Percentiles rank a stretch among this genome's conserved stretches.
Evolutionary conservation across 768 basidiomycete genomes (phyloP).

Genomic region (Porphyrellus cyaneotinctus): DNA sequence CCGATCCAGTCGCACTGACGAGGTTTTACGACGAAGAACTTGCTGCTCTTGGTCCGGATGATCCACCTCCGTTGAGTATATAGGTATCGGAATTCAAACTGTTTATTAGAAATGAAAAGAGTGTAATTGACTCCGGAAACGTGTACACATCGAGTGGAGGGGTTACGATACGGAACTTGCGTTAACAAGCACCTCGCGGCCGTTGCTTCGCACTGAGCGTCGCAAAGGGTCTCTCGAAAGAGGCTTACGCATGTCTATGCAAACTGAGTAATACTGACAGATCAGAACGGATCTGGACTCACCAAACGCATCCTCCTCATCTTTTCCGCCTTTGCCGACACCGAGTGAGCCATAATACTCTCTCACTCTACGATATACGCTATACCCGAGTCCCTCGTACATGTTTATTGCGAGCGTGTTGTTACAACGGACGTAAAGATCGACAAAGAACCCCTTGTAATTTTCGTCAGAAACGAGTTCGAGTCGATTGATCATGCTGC

Average conservation of each 20-base stretch:
- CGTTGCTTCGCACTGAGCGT: slow-evolving; percentile 67
- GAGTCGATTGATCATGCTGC: slow-evolving; percentile 80
- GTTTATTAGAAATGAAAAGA: slow-evolving; percentile 7
- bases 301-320: slow-evolving; percentile 93
- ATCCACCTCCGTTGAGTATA: slow-evolving; percentile 43
- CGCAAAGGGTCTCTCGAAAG: slow-evolving; percentile 56
- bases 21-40: slow-evolving; percentile 75
- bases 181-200: slow-evolving; percentile 65
- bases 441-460: slow-evolving; percentile 87
- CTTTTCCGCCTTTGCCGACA: slow-evolving; percentile 67
- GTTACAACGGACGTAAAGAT: slow-evolving; percentile 90
- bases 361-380: slow-evolving; percentile 83
- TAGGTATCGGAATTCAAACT: slow-evolving; percentile 21
- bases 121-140: not conserved
- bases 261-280: not conserved
- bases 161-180: slow-evolving; percentile 35
- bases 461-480: slow-evolving; percentile 80
- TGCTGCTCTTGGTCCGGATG: slow-evolving; percentile 43
- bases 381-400: slow-evolving; percentile 93
- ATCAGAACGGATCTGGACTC: slow-evolving; percentile 30
- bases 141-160: slow-evolving; percentile 6
- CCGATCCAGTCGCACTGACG: slow-evolving; percentile 47
- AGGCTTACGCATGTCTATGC: slow-evolving; percentile 69
- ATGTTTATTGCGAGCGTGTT: slow-evolving; percentile 81
- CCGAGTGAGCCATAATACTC: slow-evolving; percentile 87